These are phyloP conservation scores for Chaetomium fimeti DNA, from an alignment of 495 filamentous ascomycete species.

Conservation along the genomic window DNA sequence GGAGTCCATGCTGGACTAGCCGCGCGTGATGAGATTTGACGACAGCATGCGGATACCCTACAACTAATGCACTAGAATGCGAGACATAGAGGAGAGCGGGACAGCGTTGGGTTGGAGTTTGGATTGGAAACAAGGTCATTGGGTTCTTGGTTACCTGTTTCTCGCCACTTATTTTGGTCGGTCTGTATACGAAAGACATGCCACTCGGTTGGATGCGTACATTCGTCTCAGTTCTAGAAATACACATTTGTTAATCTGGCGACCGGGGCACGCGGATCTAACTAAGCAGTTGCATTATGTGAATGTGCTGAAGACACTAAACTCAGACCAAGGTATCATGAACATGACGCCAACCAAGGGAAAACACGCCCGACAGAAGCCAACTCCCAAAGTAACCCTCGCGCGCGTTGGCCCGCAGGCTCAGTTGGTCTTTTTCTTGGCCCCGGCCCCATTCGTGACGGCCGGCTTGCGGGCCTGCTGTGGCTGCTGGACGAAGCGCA, in stretches of 20 bases:
- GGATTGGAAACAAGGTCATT: neutral
- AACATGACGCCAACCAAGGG: neutral
- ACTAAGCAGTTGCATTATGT: no score
- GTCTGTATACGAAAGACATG: conserved; percentile 6
- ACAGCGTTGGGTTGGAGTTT: conserved; percentile 13
- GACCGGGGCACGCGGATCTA: no score
- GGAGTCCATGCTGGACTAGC: conserved; percentile 23
- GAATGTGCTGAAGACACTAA: neutral
- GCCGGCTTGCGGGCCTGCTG: conserved; percentile 23
- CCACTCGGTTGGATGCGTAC: conserved; percentile 5
- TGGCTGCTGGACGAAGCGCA: conserved; percentile 30
- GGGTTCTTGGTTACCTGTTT: conserved; percentile 4
- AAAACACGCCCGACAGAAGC: neutral
- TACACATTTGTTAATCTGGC: neutral
- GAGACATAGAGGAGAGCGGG: neutral
- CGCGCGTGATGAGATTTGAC: conserved; percentile 6
- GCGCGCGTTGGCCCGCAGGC: no score
- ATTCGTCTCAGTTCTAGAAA: neutral
- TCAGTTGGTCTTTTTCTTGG: conserved; percentile 31
- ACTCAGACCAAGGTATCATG: neutral
- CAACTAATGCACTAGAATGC: conserved; percentile 15
- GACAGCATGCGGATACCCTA: conserved; percentile 7
- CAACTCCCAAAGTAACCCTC: neutral
- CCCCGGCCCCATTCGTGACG: conserved; percentile 11
- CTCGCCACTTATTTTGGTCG: neutral